Conservation (phyloP, 2,329 filamentous ascomycete genomes). For the Cladosporium sp. region DNA sequence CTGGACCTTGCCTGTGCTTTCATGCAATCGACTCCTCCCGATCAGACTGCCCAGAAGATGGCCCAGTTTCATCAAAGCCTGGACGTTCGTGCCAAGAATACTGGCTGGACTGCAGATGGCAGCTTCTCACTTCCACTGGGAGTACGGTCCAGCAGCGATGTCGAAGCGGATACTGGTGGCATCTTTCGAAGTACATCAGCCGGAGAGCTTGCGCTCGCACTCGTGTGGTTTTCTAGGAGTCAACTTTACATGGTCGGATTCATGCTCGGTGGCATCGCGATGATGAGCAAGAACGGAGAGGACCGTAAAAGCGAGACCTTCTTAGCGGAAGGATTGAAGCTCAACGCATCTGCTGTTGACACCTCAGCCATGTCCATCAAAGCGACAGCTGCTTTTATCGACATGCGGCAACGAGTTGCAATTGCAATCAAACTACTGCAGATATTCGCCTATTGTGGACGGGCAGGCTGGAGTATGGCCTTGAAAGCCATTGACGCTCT, state of each 20-base stretch:
- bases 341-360: slow-evolving; percentile 38
- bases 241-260: slow-evolving; percentile 59
- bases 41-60: slow-evolving; percentile 57
- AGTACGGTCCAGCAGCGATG: slow-evolving; percentile 28
- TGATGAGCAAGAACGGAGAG: slow-evolving; percentile 52
- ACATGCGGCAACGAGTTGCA: background rate
- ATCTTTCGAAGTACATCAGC: slow-evolving; percentile 37
- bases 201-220: slow-evolving; percentile 43
- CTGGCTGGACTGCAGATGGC: slow-evolving; percentile 32
- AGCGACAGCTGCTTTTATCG: background rate
- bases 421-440: slow-evolving; percentile 7
- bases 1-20: slow-evolving; percentile 68
- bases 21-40: slow-evolving; percentile 54
- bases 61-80: slow-evolving; percentile 58
- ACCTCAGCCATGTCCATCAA: background rate
- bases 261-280: slow-evolving; percentile 53
- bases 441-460: slow-evolving; percentile 60
- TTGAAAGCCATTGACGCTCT: slow-evolving; percentile 55
- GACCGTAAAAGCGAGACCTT: slow-evolving; percentile 55
- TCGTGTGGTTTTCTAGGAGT: slow-evolving; percentile 58
- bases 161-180: slow-evolving; percentile 41
- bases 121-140: slow-evolving; percentile 40
- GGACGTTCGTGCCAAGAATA: slow-evolving; percentile 47
- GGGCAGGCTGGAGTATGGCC: slow-evolving; percentile 66
- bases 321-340: slow-evolving; percentile 54